Percentiles rank a stretch among this genome's conserved stretches.
Evolutionary conservation across 2,329 filamentous ascomycete species (phyloP).

Genomic region (Neonectria hederae): DNA sequence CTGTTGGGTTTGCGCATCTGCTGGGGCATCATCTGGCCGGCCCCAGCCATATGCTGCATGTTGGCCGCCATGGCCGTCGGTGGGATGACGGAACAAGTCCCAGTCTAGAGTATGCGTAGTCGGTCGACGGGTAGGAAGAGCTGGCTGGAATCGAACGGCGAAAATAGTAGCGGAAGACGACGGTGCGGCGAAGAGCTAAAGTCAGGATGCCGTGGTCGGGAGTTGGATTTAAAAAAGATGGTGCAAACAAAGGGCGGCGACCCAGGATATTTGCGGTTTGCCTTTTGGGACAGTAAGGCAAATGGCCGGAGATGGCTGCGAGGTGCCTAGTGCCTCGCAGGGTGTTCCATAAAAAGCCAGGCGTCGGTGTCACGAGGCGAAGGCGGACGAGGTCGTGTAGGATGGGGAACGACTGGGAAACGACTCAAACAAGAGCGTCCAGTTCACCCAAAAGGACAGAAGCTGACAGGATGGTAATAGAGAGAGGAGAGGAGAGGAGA

Average conservation of each 20-base stretch:
- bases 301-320: slow-evolving; percentile 36
- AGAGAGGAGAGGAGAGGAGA: slow-evolving; percentile 8
- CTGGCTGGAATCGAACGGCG: slow-evolving; percentile 1
- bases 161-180: slow-evolving; percentile 6
- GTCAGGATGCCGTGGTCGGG: not conserved
- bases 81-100: slow-evolving; percentile 31
- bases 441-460: slow-evolving; percentile 21
- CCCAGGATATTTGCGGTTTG: slow-evolving; percentile 11
- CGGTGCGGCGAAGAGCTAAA: not conserved
- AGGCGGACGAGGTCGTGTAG: slow-evolving; percentile 26
- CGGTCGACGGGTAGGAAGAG: slow-evolving; percentile 19
- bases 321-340: slow-evolving; percentile 45
- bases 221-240: slow-evolving; percentile 13
- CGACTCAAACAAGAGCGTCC: slow-evolving; percentile 11
- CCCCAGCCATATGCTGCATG: slow-evolving; percentile 65
- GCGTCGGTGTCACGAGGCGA: slow-evolving; percentile 34
- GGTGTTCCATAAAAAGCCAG: slow-evolving; percentile 46
- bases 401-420: slow-evolving; percentile 20
- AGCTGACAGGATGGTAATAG: slow-evolving; percentile 20
- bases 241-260: slow-evolving; percentile 22
- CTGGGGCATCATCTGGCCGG: slow-evolving; percentile 57
- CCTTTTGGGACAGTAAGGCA: slow-evolving; percentile 28
- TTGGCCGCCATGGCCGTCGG: slow-evolving; percentile 68
- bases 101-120: slow-evolving; percentile 25
- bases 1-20: slow-evolving; percentile 48